phyloP scores from a whole-genome alignment of 2,329 filamentous ascomycete species.

The Biscogniauxia sp. region DNA sequence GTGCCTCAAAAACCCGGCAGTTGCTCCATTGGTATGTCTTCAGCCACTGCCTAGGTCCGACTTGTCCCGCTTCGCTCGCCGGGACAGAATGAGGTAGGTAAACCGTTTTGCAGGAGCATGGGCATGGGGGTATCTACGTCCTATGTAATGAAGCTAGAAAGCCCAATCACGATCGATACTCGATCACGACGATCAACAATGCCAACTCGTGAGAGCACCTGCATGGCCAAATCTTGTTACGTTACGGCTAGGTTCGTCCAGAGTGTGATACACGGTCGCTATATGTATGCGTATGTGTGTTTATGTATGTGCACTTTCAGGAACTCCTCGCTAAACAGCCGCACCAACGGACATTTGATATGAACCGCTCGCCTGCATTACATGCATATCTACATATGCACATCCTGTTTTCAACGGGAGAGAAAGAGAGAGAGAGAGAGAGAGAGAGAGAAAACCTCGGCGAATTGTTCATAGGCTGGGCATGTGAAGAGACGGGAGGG shows the following conservation, averaged over 20 bases:
- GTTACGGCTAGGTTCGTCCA: not conserved
- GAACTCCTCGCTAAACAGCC: not conserved
- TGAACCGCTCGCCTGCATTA: not conserved
- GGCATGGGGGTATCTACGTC: not conserved
- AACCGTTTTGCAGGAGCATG: not conserved
- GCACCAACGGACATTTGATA: not conserved
- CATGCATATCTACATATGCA: not conserved
- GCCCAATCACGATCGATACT: not conserved
- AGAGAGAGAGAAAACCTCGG: no score
- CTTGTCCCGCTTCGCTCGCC: not conserved
- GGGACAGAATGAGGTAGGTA: not conserved
- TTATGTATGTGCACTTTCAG: conserved; percentile 1
- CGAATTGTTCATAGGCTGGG: not conserved
- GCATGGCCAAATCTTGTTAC: not conserved
- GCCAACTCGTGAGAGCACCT: not conserved
- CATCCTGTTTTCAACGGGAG: not conserved
- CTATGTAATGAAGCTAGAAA: not conserved
- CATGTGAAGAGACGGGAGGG: no score
- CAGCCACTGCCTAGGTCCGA: not conserved
- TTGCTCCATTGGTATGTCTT: not conserved
- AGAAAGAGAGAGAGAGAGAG: no score
- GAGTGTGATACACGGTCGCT: not conserved
- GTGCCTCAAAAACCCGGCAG: not conserved
- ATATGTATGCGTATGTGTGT: conserved; percentile 1
- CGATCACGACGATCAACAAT: not conserved